A percentile compares a stretch with the other conserved stretches of the same genome.
Evolutionary conservation across 768 basidiomycete species (phyloP).

Genomic region (Leucocoprinus sp.): DNA sequence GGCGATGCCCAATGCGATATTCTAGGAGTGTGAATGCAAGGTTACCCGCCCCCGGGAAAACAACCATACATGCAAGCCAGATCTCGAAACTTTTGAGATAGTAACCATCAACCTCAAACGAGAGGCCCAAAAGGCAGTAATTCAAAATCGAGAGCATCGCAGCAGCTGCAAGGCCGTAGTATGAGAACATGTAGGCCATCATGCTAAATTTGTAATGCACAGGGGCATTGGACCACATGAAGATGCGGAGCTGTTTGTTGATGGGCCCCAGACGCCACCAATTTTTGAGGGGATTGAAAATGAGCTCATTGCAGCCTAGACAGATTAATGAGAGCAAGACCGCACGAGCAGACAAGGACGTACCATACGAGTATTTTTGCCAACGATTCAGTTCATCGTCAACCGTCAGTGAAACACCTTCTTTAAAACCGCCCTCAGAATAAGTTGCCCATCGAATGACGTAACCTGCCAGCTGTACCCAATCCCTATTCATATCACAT

Average conservation of each 20-base stretch:
- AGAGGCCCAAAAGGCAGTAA: conserved; percentile 60
- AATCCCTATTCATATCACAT: background rate
- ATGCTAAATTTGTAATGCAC: conserved; percentile 79
- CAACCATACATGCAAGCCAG: conserved; percentile 64
- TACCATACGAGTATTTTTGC: conserved; percentile 84
- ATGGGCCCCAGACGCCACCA: conserved; percentile 82
- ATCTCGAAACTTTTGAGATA: conserved; percentile 70
- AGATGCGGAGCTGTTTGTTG: conserved; percentile 68
- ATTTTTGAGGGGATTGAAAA: conserved; percentile 74
- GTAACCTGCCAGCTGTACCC: conserved; percentile 48
- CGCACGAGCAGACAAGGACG: conserved; percentile 7
- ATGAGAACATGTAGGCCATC: conserved; percentile 64
- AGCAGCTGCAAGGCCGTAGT: conserved; percentile 58
- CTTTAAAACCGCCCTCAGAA: conserved; percentile 78
- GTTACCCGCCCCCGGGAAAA: conserved; percentile 65
- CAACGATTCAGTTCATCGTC: conserved; percentile 90
- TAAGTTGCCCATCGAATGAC: conserved; percentile 85
- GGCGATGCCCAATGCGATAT: conserved; percentile 55
- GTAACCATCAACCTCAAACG: conserved; percentile 57
- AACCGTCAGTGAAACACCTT: conserved; percentile 83
- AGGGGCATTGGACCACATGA: conserved; percentile 70
- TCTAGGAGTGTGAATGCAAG: conserved; percentile 60
- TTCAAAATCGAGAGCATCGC: conserved; percentile 58
- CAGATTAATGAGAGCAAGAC: background rate
- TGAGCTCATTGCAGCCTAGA: conserved; percentile 65